These are phyloP conservation scores for Aureobasidium pullulans DNA, from an alignment of 2,329 filamentous ascomycete species.

Conservation along the genomic window DNA sequence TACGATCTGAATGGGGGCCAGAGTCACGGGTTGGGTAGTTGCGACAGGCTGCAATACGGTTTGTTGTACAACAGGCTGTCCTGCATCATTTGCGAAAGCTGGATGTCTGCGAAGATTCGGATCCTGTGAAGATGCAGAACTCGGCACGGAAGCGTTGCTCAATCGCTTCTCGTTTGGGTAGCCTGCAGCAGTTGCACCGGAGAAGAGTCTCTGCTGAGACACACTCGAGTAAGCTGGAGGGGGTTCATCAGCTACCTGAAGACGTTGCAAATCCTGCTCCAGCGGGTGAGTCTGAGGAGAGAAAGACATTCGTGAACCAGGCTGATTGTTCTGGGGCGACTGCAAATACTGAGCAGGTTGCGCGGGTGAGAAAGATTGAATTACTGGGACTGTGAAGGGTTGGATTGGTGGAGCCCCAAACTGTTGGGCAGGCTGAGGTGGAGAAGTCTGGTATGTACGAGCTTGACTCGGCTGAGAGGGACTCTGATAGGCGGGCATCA, in stretches of 20 bases:
- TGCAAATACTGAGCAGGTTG: conserved; percentile 6
- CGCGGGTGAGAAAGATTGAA: not conserved
- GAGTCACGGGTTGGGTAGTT: conserved; percentile 38
- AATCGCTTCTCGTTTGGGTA: conserved; percentile 73
- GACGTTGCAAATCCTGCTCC: conserved; percentile 76
- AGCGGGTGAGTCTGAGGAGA: conserved; percentile 43
- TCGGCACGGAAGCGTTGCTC: conserved; percentile 29
- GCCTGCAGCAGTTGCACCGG: conserved; percentile 41
- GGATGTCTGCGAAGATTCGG: conserved; percentile 55
- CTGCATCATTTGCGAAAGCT: conserved; percentile 76
- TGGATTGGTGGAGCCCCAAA: conserved; percentile 29
- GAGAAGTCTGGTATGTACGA: conserved; percentile 13
- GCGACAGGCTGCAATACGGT: conserved; percentile 40
- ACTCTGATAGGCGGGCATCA: conserved; percentile 26
- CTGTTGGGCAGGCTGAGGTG: not conserved
- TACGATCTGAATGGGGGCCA: conserved; percentile 35
- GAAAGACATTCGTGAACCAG: conserved; percentile 5
- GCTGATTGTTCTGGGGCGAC: conserved; percentile 6
- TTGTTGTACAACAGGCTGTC: conserved; percentile 41
- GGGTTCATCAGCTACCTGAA: conserved; percentile 74
- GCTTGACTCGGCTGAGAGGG: conserved; percentile 39
- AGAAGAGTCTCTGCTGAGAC: conserved; percentile 26
- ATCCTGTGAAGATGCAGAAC: conserved; percentile 14
- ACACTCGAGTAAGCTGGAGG: conserved; percentile 94
- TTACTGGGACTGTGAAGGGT: conserved; percentile 26